Evolutionary conservation across 306 rosid species (phyloP).

Genomic region (Notholithocarpus densiflorus): DNA sequence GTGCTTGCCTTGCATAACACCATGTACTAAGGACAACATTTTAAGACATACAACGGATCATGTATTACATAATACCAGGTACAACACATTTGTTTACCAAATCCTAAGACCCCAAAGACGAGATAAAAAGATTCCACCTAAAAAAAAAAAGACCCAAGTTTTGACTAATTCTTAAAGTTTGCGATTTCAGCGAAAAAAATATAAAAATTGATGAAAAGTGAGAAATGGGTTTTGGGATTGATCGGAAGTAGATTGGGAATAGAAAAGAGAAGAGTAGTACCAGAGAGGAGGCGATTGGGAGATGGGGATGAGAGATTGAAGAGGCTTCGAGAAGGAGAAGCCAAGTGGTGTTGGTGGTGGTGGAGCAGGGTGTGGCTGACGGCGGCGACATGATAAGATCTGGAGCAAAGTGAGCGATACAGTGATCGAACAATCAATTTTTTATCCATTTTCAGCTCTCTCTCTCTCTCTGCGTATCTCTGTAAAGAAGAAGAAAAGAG

Average conservation of each 20-base stretch:
- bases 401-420: slow-evolving; percentile 52
- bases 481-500: background rate
- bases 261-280: slow-evolving; percentile 14
- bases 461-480: background rate
- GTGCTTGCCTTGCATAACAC: too few species aligned
- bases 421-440: slow-evolving; percentile 55
- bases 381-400: slow-evolving; percentile 47
- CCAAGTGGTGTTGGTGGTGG: slow-evolving; percentile 15
- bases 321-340: slow-evolving; percentile 27
- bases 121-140: too few species aligned
- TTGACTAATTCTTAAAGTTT: too few species aligned
- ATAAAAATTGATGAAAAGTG: background rate
- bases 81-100: too few species aligned
- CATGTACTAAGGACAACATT: too few species aligned
- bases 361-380: slow-evolving; percentile 19
- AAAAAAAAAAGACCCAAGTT: too few species aligned
- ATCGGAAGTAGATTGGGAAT: background rate
- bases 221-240: background rate
- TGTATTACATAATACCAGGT: too few species aligned
- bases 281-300: slow-evolving; percentile 23
- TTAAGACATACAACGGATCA: too few species aligned
- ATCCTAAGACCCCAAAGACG: too few species aligned
- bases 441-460: slow-evolving; percentile 46
- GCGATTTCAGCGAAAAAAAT: background rate
- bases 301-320: slow-evolving; percentile 32